Evolutionary conservation across 2,329 filamentous ascomycete species (phyloP).

Genomic region (Hypoxylon sp.): DNA sequence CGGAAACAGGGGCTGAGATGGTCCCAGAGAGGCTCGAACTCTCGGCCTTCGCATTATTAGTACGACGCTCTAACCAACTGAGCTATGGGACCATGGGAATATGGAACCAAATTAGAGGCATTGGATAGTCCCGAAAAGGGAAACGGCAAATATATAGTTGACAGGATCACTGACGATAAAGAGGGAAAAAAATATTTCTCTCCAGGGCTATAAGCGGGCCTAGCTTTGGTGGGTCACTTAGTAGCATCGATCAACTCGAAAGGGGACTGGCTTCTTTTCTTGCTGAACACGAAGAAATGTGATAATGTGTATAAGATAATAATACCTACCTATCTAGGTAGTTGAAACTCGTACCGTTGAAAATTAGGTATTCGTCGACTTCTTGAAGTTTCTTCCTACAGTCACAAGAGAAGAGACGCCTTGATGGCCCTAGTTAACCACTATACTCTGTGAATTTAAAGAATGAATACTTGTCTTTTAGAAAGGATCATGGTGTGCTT

Average conservation of each 20-base stretch:
- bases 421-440: not conserved
- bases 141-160: not conserved
- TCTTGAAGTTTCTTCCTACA: not conserved
- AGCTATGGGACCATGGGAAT: constrained; percentile 29
- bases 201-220: not conserved
- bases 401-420: not conserved
- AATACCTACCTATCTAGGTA: not conserved
- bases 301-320: not conserved
- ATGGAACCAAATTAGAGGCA: not conserved
- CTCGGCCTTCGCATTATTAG: constrained; percentile 39
- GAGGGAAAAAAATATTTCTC: not conserved
- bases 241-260: not conserved
- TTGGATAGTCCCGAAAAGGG: not conserved
- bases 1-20: constrained; percentile 5
- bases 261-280: not conserved
- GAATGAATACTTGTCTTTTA: too few species aligned
- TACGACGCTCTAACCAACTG: constrained; percentile 39
- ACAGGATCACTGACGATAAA: not conserved
- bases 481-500: not conserved
- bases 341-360: too few species aligned
- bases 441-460: too few species aligned
- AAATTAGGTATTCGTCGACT: not conserved
- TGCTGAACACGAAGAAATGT: not conserved
- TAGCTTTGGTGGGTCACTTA: not conserved
- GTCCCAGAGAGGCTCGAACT: constrained; percentile 38